phyloP scores from a whole-genome alignment of 2,329 filamentous ascomycete species.

The Penicillium freii region DNA sequence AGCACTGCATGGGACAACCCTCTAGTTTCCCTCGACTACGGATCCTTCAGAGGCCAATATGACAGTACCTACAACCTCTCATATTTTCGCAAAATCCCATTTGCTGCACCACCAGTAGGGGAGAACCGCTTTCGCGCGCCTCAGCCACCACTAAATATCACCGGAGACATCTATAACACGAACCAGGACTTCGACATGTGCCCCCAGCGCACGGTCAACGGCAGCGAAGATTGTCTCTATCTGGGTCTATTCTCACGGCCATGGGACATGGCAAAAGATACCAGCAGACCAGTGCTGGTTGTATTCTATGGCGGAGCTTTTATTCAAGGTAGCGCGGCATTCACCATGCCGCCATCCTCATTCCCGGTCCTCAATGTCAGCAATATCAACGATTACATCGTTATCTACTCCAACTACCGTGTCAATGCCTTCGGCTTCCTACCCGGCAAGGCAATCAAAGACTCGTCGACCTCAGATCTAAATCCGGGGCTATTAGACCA shows the following conservation, averaged over 20 bases:
- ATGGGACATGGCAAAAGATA: constrained; percentile 41
- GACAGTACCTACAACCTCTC: constrained; percentile 55
- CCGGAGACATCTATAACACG: constrained; percentile 53
- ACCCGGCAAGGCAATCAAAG: constrained; percentile 49
- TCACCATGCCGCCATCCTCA: constrained; percentile 55
- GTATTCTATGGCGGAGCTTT: constrained; percentile 63
- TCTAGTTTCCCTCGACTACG: constrained; percentile 48
- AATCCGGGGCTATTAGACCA: constrained; percentile 56
- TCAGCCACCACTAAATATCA: constrained; percentile 53
- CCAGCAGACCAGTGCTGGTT: constrained; percentile 58
- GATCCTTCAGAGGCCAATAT: constrained; percentile 54
- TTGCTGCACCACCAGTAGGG: constrained; percentile 57
- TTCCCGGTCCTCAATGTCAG: constrained; percentile 60
- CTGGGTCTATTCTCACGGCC: constrained; percentile 60
- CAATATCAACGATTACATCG: constrained; percentile 50
- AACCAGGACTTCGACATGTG: constrained; percentile 58
- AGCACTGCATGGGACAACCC: constrained; percentile 32
- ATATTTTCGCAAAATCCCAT: constrained; percentile 62
- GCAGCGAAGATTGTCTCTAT: constrained; percentile 61
- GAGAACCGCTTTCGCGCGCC: constrained; percentile 60
- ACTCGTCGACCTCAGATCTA: constrained; percentile 47
- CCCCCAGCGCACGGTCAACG: constrained; percentile 56
- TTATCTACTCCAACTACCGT: constrained; percentile 56
- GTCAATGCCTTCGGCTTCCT: constrained; percentile 59
- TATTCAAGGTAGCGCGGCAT: constrained; percentile 57